Evolutionary conservation across 495 filamentous ascomycete species (phyloP).

Genomic region (Neurospora intermedia): DNA sequence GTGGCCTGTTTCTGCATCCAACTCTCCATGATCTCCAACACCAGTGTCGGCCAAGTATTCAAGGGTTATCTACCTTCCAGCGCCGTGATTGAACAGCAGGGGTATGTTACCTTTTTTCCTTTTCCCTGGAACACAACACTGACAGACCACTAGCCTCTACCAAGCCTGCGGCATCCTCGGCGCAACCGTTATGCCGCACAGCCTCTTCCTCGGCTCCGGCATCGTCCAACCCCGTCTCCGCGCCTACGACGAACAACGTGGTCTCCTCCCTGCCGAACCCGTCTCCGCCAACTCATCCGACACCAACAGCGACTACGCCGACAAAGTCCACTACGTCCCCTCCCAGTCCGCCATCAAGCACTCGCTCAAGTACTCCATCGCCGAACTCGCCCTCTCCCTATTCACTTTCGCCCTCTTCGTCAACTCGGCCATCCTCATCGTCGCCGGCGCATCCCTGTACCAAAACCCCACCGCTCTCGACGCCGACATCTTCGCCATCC

Average conservation of each 20-base stretch:
- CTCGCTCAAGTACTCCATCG: conserved; percentile 72
- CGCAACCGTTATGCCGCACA: conserved; percentile 92
- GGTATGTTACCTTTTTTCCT: conserved; percentile 16
- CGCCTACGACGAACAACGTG: conserved; percentile 58
- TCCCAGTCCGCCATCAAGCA: conserved; percentile 65
- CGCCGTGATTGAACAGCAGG: conserved; percentile 53
- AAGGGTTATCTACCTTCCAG: conserved; percentile 71
- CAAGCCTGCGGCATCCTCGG: conserved; percentile 88
- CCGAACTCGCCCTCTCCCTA: conserved; percentile 64
- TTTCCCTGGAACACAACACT: neutral
- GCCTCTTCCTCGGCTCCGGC: conserved; percentile 79
- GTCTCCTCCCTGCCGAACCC: conserved; percentile 37
- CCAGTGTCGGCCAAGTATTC: conserved; percentile 67
- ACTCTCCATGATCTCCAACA: conserved; percentile 62
- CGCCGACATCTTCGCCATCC: conserved; percentile 75
- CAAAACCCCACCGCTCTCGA: conserved; percentile 42
- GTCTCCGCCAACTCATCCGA: conserved; percentile 15
- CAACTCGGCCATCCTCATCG: conserved; percentile 83
- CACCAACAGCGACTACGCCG: conserved; percentile 14
- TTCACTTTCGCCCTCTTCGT: conserved; percentile 92
- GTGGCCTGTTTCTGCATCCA: conserved; percentile 89
- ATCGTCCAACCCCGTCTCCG: conserved; percentile 74
- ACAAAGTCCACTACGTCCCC: conserved; percentile 60
- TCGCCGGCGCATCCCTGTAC: conserved; percentile 71
- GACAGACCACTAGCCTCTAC: conserved; percentile 40